phyloP scores from a whole-genome alignment of 306 rosid genomes.

The Medicago arabica region DNA sequence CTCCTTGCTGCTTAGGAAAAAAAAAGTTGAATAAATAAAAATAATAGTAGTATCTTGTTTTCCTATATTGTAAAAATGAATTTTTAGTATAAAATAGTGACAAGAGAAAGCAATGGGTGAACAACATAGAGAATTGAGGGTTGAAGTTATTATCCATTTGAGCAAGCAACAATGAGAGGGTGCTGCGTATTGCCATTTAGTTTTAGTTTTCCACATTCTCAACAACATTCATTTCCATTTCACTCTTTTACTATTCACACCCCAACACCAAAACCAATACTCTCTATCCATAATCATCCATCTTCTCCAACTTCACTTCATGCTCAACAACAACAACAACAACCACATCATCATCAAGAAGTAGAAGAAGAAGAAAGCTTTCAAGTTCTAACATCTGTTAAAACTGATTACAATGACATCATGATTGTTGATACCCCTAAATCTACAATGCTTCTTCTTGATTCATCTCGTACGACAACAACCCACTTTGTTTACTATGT shows the following conservation, averaged over 20 bases:
- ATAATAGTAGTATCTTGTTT: too few species aligned
- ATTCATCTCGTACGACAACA: slow-evolving; percentile 56
- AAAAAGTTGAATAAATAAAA: too few species aligned
- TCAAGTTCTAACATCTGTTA: slow-evolving; percentile 54
- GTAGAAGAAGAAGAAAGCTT: slow-evolving; percentile 62
- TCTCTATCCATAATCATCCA: slow-evolving; percentile 10
- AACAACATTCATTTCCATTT: not conserved
- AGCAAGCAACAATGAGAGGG: slow-evolving; percentile 43
- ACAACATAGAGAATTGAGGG: too few species aligned
- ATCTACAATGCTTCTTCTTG: slow-evolving; percentile 84
- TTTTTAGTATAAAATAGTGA: too few species aligned
- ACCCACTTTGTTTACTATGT: not conserved
- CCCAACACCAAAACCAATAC: not conserved
- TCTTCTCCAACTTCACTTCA: slow-evolving; percentile 27
- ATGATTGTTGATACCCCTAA: slow-evolving; percentile 68
- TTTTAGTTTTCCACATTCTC: slow-evolving; percentile 8
- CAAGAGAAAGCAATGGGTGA: too few species aligned
- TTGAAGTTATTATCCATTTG: too few species aligned
- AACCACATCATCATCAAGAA: slow-evolving; percentile 2
- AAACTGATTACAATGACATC: slow-evolving; percentile 72
- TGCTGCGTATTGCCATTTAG: not conserved
- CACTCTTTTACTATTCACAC: slow-evolving; percentile 9
- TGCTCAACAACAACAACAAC: slow-evolving; percentile 28
- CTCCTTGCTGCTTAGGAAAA: too few species aligned
- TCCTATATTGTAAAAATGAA: too few species aligned